Base-by-base conservation (phyloP, 2,329 filamentous ascomycete species). In the Fusarium sp. region DNA sequence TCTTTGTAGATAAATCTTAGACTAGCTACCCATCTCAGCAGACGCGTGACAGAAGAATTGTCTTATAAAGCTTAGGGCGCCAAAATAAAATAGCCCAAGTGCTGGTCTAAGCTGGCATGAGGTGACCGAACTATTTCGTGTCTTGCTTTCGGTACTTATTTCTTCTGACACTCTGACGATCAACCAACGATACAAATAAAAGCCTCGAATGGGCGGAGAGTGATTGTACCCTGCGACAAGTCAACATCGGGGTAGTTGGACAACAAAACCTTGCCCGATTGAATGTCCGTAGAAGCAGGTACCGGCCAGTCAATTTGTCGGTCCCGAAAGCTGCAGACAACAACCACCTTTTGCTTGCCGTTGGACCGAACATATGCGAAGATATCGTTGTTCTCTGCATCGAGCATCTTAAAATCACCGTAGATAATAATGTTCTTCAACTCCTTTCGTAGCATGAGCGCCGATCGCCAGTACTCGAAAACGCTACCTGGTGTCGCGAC, bases 301-400 rank as follows among this genome's bases (percentile, higher is more conserved):
- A 38, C 16, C 2, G 10, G 18, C 68, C 68, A 71, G 7, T 40
- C 7, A 16, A 58, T 15, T 4, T 43, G 18, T 6, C n/a, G 30
- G 12, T 71, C 64, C 20, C 60, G 30, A 5, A 71, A 71, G 16
- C 55, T 71, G 6, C 68, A 71, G 10, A 71, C 52, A 25, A 69
- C 45, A 1, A 62, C 24, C 0, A 53, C 41, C 34, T 52, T 62
- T 9, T 58, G 51, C 9, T 22, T 11, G 6, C 60, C 51, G 4
- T 41, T 69, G 1, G 64, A 58, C 3, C 68, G 64, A 4, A 32
- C 34, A n/a, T 71, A 71, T 1, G 53, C 69, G 54, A 72, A 72
- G 7, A 72, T 18, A 49, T 70, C 56, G 0, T 54, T n/a, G 4
- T 72, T 48, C 0, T 48, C 46, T 20, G 4, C 18, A 4, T 72